Evolutionary conservation across 176 grass and related monocot genomes (phyloP).

Genomic region (Musa beccarii): DNA sequence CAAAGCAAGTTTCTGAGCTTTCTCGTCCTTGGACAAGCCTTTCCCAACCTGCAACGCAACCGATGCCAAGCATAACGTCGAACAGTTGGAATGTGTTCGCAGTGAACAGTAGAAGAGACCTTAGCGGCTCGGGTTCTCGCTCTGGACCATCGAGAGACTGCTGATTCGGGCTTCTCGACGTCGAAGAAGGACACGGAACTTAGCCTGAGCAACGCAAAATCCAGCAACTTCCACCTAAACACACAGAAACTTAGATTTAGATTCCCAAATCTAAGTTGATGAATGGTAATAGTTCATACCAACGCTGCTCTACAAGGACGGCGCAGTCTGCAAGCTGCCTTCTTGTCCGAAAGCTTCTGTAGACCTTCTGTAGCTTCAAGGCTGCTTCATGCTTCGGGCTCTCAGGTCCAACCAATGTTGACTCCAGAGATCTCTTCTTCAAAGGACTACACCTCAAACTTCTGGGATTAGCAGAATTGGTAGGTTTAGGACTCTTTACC

Average conservation of each 20-base stretch:
- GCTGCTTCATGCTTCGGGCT: conserved; percentile 53
- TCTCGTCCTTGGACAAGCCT: conserved; percentile 77
- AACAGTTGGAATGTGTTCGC: conserved; percentile 2
- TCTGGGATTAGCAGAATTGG: neutral
- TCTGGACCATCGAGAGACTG: conserved; percentile 67
- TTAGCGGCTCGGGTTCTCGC: conserved; percentile 68
- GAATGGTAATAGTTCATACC: no score
- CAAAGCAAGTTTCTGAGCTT: conserved; percentile 81
- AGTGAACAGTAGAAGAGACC: conserved; percentile 27
- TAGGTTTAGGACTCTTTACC: conserved; percentile 23
- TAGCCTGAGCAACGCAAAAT: conserved; percentile 66
- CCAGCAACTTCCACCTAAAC: conserved; percentile 78
- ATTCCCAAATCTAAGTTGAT: no score
- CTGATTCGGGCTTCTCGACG: conserved; percentile 61
- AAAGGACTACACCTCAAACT: conserved; percentile 25
- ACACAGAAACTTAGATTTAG: no score
- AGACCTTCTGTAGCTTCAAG: conserved; percentile 70
- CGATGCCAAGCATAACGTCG: neutral
- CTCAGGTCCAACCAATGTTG: conserved; percentile 32
- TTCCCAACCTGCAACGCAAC: conserved; percentile 61
- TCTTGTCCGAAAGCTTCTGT: conserved; percentile 86
- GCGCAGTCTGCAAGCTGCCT: conserved; percentile 74
- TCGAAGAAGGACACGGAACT: conserved; percentile 82
- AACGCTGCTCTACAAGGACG: no score
- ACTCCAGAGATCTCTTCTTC: conserved; percentile 32